These are phyloP conservation scores for Sphaerulina musiva DNA, from an alignment of 2,329 filamentous ascomycete genomes.

Conservation along the genomic window DNA sequence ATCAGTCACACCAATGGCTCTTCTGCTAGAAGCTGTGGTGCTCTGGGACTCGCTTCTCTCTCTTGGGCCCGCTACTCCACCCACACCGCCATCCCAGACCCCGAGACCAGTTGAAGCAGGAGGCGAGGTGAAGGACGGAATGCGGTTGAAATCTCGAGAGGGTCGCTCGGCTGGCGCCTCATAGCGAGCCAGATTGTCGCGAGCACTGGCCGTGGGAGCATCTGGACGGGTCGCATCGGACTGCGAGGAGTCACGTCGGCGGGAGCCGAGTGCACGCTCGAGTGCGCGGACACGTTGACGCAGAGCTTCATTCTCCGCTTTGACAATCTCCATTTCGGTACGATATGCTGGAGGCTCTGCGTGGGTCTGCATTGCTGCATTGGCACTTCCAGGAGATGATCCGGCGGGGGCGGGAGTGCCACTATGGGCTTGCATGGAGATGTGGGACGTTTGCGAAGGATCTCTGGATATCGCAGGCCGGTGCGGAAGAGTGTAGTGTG, in stretches of 20 bases:
- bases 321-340: conserved; percentile 45
- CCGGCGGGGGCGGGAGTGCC: conserved; percentile 21
- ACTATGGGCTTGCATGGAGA: conserved; percentile 25
- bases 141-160: conserved; percentile 10
- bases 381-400: conserved; percentile 15
- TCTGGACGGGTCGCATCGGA: conserved; percentile 25
- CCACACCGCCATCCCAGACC: conserved; percentile 30
- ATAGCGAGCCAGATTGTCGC: conserved; percentile 6
- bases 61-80: conserved; percentile 32
- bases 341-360: conserved; percentile 41
- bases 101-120: conserved; percentile 19
- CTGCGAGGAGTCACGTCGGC: conserved; percentile 30
- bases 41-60: conserved; percentile 36
- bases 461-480: conserved; percentile 32
- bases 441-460: conserved; percentile 24
- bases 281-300: conserved; percentile 44
- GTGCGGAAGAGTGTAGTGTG: conserved; percentile 28
- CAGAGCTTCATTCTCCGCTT: conserved; percentile 45
- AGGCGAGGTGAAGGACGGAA: conserved; percentile 14
- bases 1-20: conserved; percentile 24
- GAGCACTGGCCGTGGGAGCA: conserved; percentile 2
- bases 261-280: conserved; percentile 38
- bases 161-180: neutral
- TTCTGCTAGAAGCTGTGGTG: conserved; percentile 32
- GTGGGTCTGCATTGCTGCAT: conserved; percentile 26